Percentiles rank a stretch among this genome's conserved stretches.
These are phyloP conservation scores for Cladosporium sp. DNA, from an alignment of 2,329 filamentous ascomycete species.

Conservation along the genomic window DNA sequence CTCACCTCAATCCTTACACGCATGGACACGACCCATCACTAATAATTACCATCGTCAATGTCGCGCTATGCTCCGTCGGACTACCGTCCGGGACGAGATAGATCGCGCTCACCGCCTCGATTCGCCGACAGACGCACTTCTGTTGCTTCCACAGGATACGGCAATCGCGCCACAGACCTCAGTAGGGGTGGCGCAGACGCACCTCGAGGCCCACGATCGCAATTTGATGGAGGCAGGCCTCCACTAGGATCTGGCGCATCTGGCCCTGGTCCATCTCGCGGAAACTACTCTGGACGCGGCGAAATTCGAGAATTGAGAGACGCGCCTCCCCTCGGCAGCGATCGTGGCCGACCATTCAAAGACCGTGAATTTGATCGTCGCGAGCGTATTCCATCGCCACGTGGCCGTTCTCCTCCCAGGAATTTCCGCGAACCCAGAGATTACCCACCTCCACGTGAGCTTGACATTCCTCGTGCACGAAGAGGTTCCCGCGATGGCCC, in stretches of 20 bases:
- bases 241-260: constrained; percentile 36
- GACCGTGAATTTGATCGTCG: constrained; percentile 51
- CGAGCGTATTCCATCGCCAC: constrained; percentile 57
- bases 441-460: constrained; percentile 51
- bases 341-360: constrained; percentile 55
- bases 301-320: constrained; percentile 41
- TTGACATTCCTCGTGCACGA: constrained; percentile 64
- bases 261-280: constrained; percentile 52
- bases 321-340: constrained; percentile 57
- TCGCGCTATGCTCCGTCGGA: constrained; percentile 36
- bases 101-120: constrained; percentile 68
- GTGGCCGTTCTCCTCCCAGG: constrained; percentile 61
- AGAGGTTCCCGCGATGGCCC: constrained; percentile 70
- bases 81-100: constrained; percentile 52
- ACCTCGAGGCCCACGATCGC: constrained; percentile 75
- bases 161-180: constrained; percentile 24
- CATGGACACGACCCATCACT: constrained; percentile 7
- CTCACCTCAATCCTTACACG: constrained; percentile 9
- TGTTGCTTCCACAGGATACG: constrained; percentile 32
- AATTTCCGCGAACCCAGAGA: constrained; percentile 60
- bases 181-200: constrained; percentile 50
- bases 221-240: constrained; percentile 59
- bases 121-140: constrained; percentile 67
- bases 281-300: constrained; percentile 8
- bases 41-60: constrained; percentile 18